These are phyloP conservation scores for Phialophora chinensis DNA, from an alignment of 2,329 filamentous ascomycete species.

Conservation along the genomic window DNA sequence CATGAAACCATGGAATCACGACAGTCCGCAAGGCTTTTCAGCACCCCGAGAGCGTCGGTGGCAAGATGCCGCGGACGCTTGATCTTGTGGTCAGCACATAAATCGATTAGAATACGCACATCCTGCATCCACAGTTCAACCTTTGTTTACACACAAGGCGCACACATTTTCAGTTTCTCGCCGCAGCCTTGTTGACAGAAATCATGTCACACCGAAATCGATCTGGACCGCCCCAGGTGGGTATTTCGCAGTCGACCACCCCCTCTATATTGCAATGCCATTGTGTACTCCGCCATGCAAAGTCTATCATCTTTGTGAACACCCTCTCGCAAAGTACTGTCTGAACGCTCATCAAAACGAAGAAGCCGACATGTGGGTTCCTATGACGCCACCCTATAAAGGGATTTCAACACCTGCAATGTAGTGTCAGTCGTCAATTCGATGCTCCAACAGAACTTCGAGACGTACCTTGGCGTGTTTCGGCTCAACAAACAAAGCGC, in stretches of 20 bases:
- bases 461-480: constrained; percentile 72
- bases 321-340: background rate
- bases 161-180: background rate
- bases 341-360: background rate
- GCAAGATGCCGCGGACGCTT: background rate
- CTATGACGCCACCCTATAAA: constrained; percentile 32
- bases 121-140: background rate
- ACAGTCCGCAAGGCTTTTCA: background rate
- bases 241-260: constrained; percentile 1
- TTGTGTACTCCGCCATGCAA: background rate
- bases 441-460: background rate
- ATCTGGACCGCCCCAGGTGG: background rate
- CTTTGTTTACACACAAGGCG: background rate
- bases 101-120: background rate
- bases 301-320: constrained; percentile 5
- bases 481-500: constrained; percentile 86
- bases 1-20: background rate
- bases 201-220: background rate
- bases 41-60: background rate
- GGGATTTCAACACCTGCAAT: constrained; percentile 37
- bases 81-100: background rate
- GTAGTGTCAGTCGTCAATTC: constrained; percentile 14
- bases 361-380: background rate
- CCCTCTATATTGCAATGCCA: background rate
- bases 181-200: background rate